Evolutionary conservation across 805 yeast species (phyloP).

Genomic region (Teunomyces cretensis): DNA sequence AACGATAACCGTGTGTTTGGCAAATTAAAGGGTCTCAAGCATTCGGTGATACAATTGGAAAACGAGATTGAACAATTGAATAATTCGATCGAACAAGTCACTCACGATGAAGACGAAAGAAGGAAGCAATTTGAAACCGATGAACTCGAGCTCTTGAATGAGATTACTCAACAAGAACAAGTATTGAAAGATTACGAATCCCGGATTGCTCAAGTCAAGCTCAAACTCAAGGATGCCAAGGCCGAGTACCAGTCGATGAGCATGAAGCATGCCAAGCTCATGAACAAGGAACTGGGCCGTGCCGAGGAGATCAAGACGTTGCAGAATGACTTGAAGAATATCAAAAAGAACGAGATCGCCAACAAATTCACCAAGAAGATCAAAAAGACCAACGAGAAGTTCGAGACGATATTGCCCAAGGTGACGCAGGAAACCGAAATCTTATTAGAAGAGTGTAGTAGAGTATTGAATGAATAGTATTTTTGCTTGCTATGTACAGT

Average conservation of each 20-base stretch:
- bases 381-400: constrained; percentile 32
- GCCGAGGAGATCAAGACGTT: constrained; percentile 25
- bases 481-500: constrained; percentile 1
- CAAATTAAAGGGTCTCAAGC: constrained; percentile 40
- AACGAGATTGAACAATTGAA: constrained; percentile 29
- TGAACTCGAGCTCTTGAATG: constrained; percentile 15
- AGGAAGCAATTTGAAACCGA: constrained; percentile 16
- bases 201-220: constrained; percentile 20
- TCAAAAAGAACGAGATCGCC: constrained; percentile 25
- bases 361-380: constrained; percentile 19
- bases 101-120: constrained; percentile 11
- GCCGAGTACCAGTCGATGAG: constrained; percentile 20
- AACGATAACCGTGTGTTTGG: constrained; percentile 34
- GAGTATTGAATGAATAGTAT: constrained; percentile 8
- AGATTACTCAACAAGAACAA: constrained; percentile 23
- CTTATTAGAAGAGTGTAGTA: constrained; percentile 9
- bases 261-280: constrained; percentile 25
- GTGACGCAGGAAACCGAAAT: constrained; percentile 17
- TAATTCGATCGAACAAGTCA: constrained; percentile 15
- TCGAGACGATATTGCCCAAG: constrained; percentile 34
- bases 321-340: constrained; percentile 24
- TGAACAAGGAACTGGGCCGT: constrained; percentile 22
- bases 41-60: constrained; percentile 39
- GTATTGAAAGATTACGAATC: constrained; percentile 23
- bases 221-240: constrained; percentile 20